Conservation (phyloP, 2,329 filamentous ascomycete species). For the Beauveria pseudobassiana region DNA sequence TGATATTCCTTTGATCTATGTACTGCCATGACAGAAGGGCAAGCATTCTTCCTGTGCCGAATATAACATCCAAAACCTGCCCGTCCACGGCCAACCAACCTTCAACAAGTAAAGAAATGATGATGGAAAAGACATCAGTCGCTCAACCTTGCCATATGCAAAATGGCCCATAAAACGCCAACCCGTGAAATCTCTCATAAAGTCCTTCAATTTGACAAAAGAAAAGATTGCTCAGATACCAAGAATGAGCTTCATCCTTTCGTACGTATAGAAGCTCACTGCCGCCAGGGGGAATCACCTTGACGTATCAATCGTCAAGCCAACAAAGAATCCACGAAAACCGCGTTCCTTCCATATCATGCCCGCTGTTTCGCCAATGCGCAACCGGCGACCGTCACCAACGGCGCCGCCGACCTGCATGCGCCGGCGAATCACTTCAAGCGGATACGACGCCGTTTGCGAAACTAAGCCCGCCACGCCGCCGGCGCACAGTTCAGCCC, state of each 20-base stretch:
- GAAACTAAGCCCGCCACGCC: conserved; percentile 82
- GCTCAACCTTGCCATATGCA: background rate
- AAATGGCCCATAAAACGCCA: conserved; percentile 6
- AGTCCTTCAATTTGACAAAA: background rate
- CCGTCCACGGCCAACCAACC: background rate
- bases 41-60: background rate
- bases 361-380: conserved; percentile 69
- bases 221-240: conserved; percentile 44
- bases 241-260: conserved; percentile 54
- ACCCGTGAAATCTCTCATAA: background rate
- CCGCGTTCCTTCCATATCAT: conserved; percentile 73
- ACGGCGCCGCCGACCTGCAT: conserved; percentile 97
- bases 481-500: conserved; percentile 79
- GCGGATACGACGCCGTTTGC: conserved; percentile 86
- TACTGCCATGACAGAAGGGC: background rate
- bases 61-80: background rate
- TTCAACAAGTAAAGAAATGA: background rate
- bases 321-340: conserved; percentile 79
- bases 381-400: conserved; percentile 74
- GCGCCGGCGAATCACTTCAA: conserved; percentile 83
- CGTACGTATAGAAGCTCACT: conserved; percentile 58
- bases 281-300: conserved; percentile 84
- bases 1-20: background rate
- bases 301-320: conserved; percentile 88
- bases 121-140: background rate